These are phyloP conservation scores for Glonium stellatum DNA, from an alignment of 495 filamentous ascomycete species.

Conservation along the genomic window DNA sequence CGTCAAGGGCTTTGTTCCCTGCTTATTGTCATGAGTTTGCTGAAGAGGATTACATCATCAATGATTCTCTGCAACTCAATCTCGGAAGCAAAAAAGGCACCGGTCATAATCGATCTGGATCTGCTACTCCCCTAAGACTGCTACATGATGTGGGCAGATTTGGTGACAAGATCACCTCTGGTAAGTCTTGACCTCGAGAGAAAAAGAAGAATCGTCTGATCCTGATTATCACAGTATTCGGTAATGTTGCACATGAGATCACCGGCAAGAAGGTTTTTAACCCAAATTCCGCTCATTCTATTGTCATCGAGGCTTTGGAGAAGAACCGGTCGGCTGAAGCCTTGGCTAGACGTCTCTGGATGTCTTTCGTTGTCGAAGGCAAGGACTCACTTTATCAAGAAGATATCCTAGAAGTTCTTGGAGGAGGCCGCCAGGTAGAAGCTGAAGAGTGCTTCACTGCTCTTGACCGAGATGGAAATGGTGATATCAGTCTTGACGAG, in stretches of 20 bases:
- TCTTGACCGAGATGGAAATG: slow-evolving; percentile 82
- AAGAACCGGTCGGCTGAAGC: slow-evolving; percentile 77
- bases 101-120: slow-evolving; percentile 47
- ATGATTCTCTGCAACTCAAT: slow-evolving; percentile 57
- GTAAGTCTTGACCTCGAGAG: too few relatives aligned
- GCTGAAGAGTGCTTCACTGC: slow-evolving; percentile 75
- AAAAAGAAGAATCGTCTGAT: too few relatives aligned
- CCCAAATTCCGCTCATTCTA: slow-evolving; percentile 75
- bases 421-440: slow-evolving; percentile 57
- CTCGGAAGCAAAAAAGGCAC: slow-evolving; percentile 43
- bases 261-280: slow-evolving; percentile 94
- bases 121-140: slow-evolving; percentile 67
- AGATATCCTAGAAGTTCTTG: slow-evolving; percentile 83
- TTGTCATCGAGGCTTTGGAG: slow-evolving; percentile 83
- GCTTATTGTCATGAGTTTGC: slow-evolving; percentile 83
- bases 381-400: slow-evolving; percentile 69
- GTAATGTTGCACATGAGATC: slow-evolving; percentile 89
- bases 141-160: slow-evolving; percentile 72
- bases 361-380: slow-evolving; percentile 93
- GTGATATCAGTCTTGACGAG: slow-evolving; percentile 89
- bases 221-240: slow-evolving; percentile 48
- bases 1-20: slow-evolving; percentile 79
- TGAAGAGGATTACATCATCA: slow-evolving; percentile 86
- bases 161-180: slow-evolving; percentile 67
- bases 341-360: slow-evolving; percentile 87